Conservation (phyloP, 2,329 filamentous ascomycete species). For the Phyllosticta citribraziliensis region DNA sequence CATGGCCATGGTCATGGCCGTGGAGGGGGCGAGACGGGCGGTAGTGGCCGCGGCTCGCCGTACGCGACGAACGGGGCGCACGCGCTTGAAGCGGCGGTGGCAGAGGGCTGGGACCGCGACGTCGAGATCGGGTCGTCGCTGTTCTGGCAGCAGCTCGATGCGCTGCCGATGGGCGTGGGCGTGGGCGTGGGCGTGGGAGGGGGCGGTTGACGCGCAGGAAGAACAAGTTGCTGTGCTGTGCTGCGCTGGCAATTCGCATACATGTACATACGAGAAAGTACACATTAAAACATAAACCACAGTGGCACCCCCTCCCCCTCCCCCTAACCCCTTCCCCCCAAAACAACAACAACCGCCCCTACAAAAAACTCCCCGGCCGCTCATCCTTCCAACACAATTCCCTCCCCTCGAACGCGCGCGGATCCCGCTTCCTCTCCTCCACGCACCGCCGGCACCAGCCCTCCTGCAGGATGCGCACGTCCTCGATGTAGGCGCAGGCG, state of each 20-base stretch:
- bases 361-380: neutral
- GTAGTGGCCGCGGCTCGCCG: neutral
- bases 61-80: neutral
- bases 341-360: neutral
- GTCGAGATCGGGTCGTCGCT: neutral
- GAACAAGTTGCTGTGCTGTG: too few species aligned
- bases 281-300: too few species aligned
- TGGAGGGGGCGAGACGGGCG: neutral
- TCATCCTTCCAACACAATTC: slow-evolving; percentile 8
- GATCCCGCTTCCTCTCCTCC: slow-evolving; percentile 3
- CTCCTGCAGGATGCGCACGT: slow-evolving; percentile 7
- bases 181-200: neutral
- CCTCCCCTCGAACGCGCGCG: neutral
- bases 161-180: slow-evolving; percentile 1
- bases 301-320: too few species aligned
- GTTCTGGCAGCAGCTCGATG: slow-evolving; percentile 6
- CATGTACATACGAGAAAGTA: too few species aligned
- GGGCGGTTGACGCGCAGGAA: too few species aligned
- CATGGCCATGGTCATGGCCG: neutral
- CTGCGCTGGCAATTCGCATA: too few species aligned
- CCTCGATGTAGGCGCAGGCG: slow-evolving; percentile 9
- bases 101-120: neutral
- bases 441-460: slow-evolving; percentile 4
- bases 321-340: too few species aligned
- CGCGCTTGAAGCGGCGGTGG: neutral